Base-by-base conservation (phyloP, 176 grass and related monocot species). In the Phyllostachys edulis region DNA sequence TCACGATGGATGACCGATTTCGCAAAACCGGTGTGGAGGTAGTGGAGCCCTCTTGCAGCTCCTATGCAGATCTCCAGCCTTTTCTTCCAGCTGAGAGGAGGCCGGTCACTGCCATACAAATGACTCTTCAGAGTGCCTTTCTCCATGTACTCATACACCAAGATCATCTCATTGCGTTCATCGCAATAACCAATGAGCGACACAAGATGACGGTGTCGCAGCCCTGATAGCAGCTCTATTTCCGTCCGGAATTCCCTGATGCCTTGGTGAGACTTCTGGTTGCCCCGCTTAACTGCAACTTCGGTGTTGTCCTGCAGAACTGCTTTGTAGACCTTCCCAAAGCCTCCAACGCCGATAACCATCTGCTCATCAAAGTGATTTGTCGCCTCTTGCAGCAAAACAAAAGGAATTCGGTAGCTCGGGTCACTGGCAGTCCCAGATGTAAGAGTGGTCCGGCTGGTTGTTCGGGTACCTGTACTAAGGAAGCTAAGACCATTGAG, bases 131-230 rank as follows among this genome's bases (percentile, higher is more conserved):
- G 78, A 13, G 96, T 92, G 39, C 96, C 96, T 85, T 98, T 93
- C 79, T 90, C 93, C 96, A 98, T 98, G 89, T 93, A 98, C 45
- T 98, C 96, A 0, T 98, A 98, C 55, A 95, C 96, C 73, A 98
- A 81, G 76, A 98, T 95, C 93, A 98, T 98, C 89, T 98, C 96
- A 1, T 82, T 92, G 39, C 45, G 85, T 70, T 98, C 96, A 42
- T 98, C 92, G 1, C 96, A 98, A 63, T 95, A 98, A 9, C 96
- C 96, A 46, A 95, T 98, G 24, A 98, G 90, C 0, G 96, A 93
- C 38, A 98, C 96, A 4, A 98, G 88, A 77, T 98, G 96, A 34
- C 92, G 90, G 69, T 98, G 96, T 29, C 96, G 88, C 39, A 98
- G 91, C 42, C 92, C 94, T 49, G 96, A 98, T 16, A 98, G 63